Base-by-base conservation (phyloP, 306 rosid genomes). In the Calophaca sinica region DNA sequence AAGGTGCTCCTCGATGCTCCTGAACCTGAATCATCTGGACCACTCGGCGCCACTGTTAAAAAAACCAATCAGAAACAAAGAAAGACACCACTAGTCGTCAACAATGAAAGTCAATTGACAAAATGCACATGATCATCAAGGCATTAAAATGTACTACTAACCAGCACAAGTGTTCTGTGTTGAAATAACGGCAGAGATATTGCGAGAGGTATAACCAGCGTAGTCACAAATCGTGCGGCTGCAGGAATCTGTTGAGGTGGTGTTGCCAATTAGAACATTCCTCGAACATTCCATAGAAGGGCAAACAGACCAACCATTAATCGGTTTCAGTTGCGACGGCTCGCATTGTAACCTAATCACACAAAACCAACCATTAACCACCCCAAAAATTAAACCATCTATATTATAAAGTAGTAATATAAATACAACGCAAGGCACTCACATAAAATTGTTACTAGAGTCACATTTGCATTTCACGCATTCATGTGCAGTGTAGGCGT, bases 391-490 rank as follows among this genome's bases (percentile, higher is more conserved):
- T 3, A 2, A 33, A 58, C 1, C 11, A 29, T 10, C 26, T 20
- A 20, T 20, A 20, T 20, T 20, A 20, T 0, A 20, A 20, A 20
- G 26, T 20, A 20, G 1, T 20, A 20, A 0, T 20, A 20, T 20
- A 20, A 13, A 3, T 11, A 2, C 1, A 55, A 13, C 0, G 42
- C 7, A 3, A 15, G 44, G 38, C n/a, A 79, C 90, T 88, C 58
- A 93, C 97, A 49, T 62, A 58, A 14, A 80, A 33, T 75, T 84
- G 57, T 64, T 83, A 3, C 80, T 61, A 20, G 85, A 68, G 32
- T 80, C 72, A 28, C 97, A 86, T 6, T 35, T 74, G 89, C 99
- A 94, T 76, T 81, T 87, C 15, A 94, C 89, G 32, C 99, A 94
- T 10, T 76, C 50, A 48, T 74, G 32, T 7, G 99, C 99, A 5